Conservation (phyloP, 495 filamentous ascomycete genomes). For the Pyrenula massariospora region DNA sequence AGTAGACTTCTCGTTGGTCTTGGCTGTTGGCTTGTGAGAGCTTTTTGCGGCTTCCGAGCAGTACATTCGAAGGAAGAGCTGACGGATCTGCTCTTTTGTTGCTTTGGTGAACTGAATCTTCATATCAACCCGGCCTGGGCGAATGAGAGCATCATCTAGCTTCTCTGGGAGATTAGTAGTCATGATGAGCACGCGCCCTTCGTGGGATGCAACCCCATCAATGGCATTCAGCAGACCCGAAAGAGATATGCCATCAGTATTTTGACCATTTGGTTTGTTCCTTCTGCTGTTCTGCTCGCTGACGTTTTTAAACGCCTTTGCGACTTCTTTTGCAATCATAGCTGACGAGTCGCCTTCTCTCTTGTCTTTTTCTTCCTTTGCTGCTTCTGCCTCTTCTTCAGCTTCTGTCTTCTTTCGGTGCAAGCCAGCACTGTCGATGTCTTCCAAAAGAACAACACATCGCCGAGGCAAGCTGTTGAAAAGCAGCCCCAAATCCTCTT, state of each 20-base stretch:
- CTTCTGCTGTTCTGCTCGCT: neutral
- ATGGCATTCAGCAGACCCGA: constrained; percentile 76
- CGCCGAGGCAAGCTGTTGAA: constrained; percentile 45
- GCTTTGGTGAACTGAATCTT: constrained; percentile 58
- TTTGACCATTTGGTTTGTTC: neutral
- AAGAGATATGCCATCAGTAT: constrained; percentile 42
- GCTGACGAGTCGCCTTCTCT: constrained; percentile 15
- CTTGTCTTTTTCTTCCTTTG: constrained; percentile 21
- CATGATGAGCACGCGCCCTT: constrained; percentile 74
- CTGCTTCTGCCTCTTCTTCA: constrained; percentile 17
- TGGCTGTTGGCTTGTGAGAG: neutral
- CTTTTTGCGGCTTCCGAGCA: constrained; percentile 18
- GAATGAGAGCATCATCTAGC: constrained; percentile 63
- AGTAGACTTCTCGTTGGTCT: neutral
- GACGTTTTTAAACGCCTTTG: neutral
- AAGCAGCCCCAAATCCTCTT: constrained; percentile 57
- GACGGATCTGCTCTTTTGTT: constrained; percentile 40
- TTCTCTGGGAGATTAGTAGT: constrained; percentile 70
- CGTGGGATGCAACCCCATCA: constrained; percentile 71
- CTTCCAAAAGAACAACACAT: constrained; percentile 37
- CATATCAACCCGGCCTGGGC: constrained; percentile 66
- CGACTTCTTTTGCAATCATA: constrained; percentile 1
- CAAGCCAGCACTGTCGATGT: constrained; percentile 40
- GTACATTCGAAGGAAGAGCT: constrained; percentile 59
- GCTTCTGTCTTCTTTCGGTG: constrained; percentile 32